phyloP scores from a whole-genome alignment of 2,329 filamentous ascomycete species.

The Neospermospora avenae region DNA sequence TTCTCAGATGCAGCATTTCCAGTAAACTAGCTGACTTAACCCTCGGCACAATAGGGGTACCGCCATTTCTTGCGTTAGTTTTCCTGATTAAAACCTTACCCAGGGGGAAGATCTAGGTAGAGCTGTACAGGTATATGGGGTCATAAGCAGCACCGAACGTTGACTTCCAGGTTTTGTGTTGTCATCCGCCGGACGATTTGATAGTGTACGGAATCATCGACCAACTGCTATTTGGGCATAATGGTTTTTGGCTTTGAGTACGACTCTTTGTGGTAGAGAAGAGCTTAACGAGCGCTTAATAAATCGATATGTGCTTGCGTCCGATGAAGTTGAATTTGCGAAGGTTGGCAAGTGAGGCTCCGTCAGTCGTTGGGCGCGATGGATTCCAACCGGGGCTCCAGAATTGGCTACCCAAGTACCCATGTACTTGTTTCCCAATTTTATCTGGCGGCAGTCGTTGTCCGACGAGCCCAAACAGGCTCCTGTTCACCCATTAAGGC shows the following conservation, averaged over 20 bases:
- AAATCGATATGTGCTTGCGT: conserved; percentile 12
- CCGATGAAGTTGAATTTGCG: conserved; percentile 14
- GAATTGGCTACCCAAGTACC: too few relatives aligned
- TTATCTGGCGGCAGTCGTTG: too few relatives aligned
- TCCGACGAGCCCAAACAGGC: too few relatives aligned
- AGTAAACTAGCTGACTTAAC: conserved; percentile 14
- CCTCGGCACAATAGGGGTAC: conserved; percentile 17
- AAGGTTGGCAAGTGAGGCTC: conserved; percentile 8
- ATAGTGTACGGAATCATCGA: conserved; percentile 11
- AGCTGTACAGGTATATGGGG: conserved; percentile 11
- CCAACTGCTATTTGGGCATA: neutral
- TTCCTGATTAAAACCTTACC: conserved; percentile 21
- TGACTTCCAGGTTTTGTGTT: conserved; percentile 14
- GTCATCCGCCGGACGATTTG: conserved; percentile 11
- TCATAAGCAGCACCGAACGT: conserved; percentile 13
- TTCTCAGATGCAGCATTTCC: conserved; percentile 16
- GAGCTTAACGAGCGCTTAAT: conserved; percentile 11
- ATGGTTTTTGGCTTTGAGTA: conserved; percentile 9
- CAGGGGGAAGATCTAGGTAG: conserved; percentile 16
- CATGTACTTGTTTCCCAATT: too few relatives aligned
- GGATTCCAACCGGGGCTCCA: too few relatives aligned
- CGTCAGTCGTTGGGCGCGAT: conserved; percentile 3
- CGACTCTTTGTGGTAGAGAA: conserved; percentile 7
- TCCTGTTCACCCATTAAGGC: too few relatives aligned
- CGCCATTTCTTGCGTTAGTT: conserved; percentile 14